phyloP scores from a whole-genome alignment of 2,329 filamentous ascomycete genomes.

The Aplosporella prunicola region DNA sequence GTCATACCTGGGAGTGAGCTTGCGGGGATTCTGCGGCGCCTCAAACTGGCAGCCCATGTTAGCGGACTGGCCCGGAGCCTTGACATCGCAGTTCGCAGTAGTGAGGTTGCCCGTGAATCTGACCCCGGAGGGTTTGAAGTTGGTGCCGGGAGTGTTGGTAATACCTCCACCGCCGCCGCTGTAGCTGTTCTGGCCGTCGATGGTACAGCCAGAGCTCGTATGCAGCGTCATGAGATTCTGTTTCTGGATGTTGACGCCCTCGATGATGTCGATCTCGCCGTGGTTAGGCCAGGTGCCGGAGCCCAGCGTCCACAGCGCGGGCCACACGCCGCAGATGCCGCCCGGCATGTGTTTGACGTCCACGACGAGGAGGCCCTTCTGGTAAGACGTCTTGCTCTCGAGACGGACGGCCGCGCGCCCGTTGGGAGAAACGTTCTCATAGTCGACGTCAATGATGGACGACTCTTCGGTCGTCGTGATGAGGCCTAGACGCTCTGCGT shows the following conservation, averaged over 20 bases:
- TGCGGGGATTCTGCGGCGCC: too few relatives aligned
- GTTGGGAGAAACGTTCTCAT: conserved; percentile 18
- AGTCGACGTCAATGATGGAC: conserved; percentile 35
- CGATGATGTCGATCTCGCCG: conserved; percentile 29
- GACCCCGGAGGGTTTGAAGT: conserved; percentile 8
- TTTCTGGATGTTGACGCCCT: conserved; percentile 24
- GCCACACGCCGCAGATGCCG: conserved; percentile 23
- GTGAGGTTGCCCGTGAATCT: conserved; percentile 26
- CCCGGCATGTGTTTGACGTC: conserved; percentile 29
- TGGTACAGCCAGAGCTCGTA: conserved; percentile 19
- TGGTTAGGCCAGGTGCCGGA: conserved; percentile 22
- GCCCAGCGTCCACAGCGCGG: conserved; percentile 26
- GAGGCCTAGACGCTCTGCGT: conserved; percentile 26
- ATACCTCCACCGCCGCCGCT: conserved; percentile 18
- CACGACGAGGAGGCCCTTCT: conserved; percentile 22
- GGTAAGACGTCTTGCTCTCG: conserved; percentile 23
- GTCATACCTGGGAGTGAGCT: too few relatives aligned
- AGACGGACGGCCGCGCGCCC: conserved; percentile 24
- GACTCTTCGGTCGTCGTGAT: conserved; percentile 1
- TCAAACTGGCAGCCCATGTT: conserved; percentile 29
- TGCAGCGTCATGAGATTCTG: conserved; percentile 25
- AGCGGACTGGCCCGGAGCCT: conserved; percentile 16
- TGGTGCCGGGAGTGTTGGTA: conserved; percentile 8
- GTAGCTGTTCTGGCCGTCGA: conserved; percentile 18
- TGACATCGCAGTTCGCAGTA: conserved; percentile 39